Base-by-base conservation (phyloP, 2,329 filamentous ascomycete species). In the Xenoacremonium recifei region DNA sequence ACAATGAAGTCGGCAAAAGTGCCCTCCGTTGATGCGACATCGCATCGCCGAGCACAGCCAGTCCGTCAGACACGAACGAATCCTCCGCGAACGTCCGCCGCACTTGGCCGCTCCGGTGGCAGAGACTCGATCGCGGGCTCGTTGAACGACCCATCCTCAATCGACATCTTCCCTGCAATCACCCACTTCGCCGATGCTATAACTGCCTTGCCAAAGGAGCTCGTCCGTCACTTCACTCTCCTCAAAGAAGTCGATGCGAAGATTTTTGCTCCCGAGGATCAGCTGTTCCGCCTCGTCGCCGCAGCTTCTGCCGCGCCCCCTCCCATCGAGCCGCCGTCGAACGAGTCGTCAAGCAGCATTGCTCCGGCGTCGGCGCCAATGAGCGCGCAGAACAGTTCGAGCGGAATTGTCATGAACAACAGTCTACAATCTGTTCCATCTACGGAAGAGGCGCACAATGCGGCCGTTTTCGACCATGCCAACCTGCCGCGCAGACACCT, bases 191-290 rank as follows among this genome's bases (percentile, higher is more conserved):
- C 92, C 49, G 91, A 97, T 66, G 85, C 90, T 49, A 89, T 97
- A 61, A 85, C 89, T 38, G 91, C 92, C 29, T 80, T 99, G 19
- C 93, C 93, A 4, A 91, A 91, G 65, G 93, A 99, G 70, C 88
- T 96, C 37, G 89, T 96, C 55, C 85, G 90, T 61, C 92, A 99
- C 66, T 96, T 96, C 57, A 96, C 92, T 23, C 79, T 97, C 42
- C 76, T 99, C 54, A 96, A 96, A 66, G 93, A 99, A 70, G 93
- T 97, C 35, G 93, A 99, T 71, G 92, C 92, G 49, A 99, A 99
- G 70, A 87, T 95, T 51, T 93, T 91, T 67, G 84, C 83, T 19
- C 87, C 93, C 6, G 89, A 96, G 64, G 86, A 93, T 56, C 79
- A 85, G 59, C 77, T 99, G 44, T 84, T 86, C 60, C 79, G 85